A percentile compares a stretch with the other conserved stretches of the same genome.
Evolutionary conservation across 2,329 filamentous ascomycete genomes (phyloP).

Genomic region (Myriosclerotinia curreyana): DNA sequence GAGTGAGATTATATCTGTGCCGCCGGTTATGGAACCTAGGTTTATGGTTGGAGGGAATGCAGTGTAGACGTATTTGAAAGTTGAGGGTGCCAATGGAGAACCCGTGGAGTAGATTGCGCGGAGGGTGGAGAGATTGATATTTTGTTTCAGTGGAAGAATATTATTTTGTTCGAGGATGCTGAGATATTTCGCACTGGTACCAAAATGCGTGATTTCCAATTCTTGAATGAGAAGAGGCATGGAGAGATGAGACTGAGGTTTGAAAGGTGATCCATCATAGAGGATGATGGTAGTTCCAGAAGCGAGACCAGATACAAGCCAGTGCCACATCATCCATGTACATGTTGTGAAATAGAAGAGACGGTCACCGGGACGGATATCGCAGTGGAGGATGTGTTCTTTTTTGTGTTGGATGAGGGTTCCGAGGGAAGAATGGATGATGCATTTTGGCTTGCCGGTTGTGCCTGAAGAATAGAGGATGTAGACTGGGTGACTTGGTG

Average conservation of each 20-base stretch:
- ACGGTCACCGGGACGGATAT: conserved; percentile 67
- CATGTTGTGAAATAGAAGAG: conserved; percentile 94
- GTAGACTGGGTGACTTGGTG: conserved; percentile 85
- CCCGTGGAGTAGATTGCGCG: conserved; percentile 92
- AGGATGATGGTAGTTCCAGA: conserved; percentile 79
- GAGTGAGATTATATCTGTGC: conserved; percentile 93
- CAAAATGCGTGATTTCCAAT: conserved; percentile 84
- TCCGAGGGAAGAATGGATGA: conserved; percentile 86
- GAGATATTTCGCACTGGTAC: conserved; percentile 91
- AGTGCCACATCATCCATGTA: conserved; percentile 99
- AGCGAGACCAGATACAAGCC: conserved; percentile 83
- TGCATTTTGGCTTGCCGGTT: conserved; percentile 83
- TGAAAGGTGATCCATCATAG: conserved; percentile 91
- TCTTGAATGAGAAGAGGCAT: conserved; percentile 80
- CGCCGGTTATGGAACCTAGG: conserved; percentile 89
- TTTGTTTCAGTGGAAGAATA: conserved; percentile 52
- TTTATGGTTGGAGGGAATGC: conserved; percentile 80
- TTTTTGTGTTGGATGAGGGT: conserved; percentile 97
- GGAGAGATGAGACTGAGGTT: conserved; percentile 72
- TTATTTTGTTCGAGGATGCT: conserved; percentile 81
- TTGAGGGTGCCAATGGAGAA: conserved; percentile 86
- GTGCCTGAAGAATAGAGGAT: conserved; percentile 93
- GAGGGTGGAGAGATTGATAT: conserved; percentile 60
- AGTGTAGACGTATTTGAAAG: conserved; percentile 81
- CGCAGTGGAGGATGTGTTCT: conserved; percentile 84